Evolutionary conservation across 1,284 basidiomycete genomes (phyloP).

Genomic region (Fomitopsis betulina): DNA sequence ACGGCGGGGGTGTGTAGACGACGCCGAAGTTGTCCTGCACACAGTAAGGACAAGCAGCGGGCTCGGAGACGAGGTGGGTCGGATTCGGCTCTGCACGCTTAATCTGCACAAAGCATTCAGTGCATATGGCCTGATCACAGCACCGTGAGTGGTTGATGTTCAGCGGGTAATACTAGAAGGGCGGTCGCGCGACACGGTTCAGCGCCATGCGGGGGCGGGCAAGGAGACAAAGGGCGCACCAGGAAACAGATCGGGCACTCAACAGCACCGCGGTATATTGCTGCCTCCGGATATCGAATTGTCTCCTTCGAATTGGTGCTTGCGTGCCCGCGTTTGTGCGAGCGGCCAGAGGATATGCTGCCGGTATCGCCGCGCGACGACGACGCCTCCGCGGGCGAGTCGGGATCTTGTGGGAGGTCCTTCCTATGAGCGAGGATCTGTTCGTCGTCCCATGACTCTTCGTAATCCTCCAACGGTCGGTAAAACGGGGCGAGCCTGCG

Average conservation of each 20-base stretch:
- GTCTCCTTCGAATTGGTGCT: conserved; percentile 45
- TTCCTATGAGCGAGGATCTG: conserved; percentile 77
- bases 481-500: conserved; percentile 95
- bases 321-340: conserved; percentile 41
- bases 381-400: conserved; percentile 23
- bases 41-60: conserved; percentile 95
- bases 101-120: conserved; percentile 99
- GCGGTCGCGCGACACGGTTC: conserved; percentile 4
- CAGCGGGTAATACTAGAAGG: conserved; percentile 78
- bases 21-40: conserved; percentile 96
- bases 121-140: conserved; percentile 97
- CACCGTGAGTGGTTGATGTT: conserved; percentile 97
- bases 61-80: conserved; percentile 90
- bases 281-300: conserved; percentile 59
- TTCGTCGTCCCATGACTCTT: conserved; percentile 81
- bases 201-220: conserved; percentile 7
- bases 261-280: conserved; percentile 79
- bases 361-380: conserved; percentile 25
- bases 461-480: conserved; percentile 90
- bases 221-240: conserved; percentile 49
- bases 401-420: conserved; percentile 47
- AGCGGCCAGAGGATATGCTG: conserved; percentile 25
- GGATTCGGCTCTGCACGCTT: conserved; percentile 92
- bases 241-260: conserved; percentile 99
- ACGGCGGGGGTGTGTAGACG: conserved; percentile 81